phyloP scores from a whole-genome alignment of 768 basidiomycete species.

The Suillus plorans region DNA sequence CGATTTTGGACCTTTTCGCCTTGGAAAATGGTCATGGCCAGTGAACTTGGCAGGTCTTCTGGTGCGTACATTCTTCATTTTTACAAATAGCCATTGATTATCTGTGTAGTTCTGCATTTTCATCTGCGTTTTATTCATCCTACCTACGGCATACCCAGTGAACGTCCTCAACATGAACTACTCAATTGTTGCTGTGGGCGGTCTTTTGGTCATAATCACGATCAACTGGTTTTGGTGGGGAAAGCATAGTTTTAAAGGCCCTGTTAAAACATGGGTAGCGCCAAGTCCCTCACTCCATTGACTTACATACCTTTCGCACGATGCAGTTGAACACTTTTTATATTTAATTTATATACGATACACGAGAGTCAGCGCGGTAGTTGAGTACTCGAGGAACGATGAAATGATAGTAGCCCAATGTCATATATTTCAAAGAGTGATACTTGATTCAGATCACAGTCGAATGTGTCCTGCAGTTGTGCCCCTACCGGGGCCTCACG shows the following conservation, averaged over 20 bases:
- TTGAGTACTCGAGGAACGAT: no score
- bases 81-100: not conserved
- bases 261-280: constrained; percentile 37
- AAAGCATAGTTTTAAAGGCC: constrained; percentile 41
- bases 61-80: constrained; percentile 27
- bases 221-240: constrained; percentile 51
- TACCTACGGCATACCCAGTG: constrained; percentile 56
- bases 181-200: constrained; percentile 53
- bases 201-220: constrained; percentile 43
- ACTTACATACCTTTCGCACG: no score
- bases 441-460: no score
- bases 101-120: constrained; percentile 46
- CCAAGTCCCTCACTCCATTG: no score
- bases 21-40: constrained; percentile 52
- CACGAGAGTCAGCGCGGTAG: no score
- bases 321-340: no score
- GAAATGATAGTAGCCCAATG: no score
- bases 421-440: no score
- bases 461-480: no score
- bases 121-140: constrained; percentile 54
- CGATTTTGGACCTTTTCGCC: constrained; percentile 49
- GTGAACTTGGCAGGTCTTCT: constrained; percentile 49
- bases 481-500: no score
- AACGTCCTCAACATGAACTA: constrained; percentile 57
- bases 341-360: no score